Evolutionary conservation across 768 basidiomycete species (phyloP), one percentile per base, ranked within the genome.

Genomic region (Chalciporus sphaerocephalus): DNA sequence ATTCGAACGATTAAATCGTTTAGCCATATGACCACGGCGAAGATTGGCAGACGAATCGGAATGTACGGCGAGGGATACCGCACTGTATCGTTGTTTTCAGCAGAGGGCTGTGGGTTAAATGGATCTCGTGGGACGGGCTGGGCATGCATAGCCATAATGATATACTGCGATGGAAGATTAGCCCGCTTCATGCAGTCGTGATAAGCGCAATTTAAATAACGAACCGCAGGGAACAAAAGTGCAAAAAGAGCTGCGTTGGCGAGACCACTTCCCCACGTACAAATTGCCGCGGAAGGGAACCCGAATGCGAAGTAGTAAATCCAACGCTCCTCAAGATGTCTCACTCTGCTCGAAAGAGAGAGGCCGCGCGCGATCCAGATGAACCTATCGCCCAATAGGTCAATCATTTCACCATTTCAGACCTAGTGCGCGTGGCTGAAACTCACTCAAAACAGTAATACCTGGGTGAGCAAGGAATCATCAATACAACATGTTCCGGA

Each of bases 381-480:
- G 58, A 86, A 90, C 58, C 88, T 89, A 45, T 44, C 36, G 21
- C 45, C 35, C 16, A 41, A 48, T 17, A 30, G 32, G 53, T 54
- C 54, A 61, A 52, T 34, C 34, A 50, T 32, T 22, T 15, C 34
- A 12, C 38, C 33, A 7, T 18, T 38, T 38, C 13, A 41, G 28
- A 33, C 40, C 42, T 28, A 27, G 44, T 38, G 44, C 47, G 15
- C 44, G 37, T 25, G 9, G 45, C 25, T 24, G 37, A 11, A 17
- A 55, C 75, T 68, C 60, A 92, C 89, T 93, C 91, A 57, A 92
- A 93, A 65, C 85, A 91, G 66, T 93, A 93, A 64, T 91, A 93
- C 38, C 89, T 91, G 36, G 13, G 22, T n/a, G 40, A 20, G 37
- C 21, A 38, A 15, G 40, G 5, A n/a, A 33, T 44, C 4, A 33